Base-by-base conservation (phyloP, 306 rosid genomes). In the Arachis hypogaea region DNA sequence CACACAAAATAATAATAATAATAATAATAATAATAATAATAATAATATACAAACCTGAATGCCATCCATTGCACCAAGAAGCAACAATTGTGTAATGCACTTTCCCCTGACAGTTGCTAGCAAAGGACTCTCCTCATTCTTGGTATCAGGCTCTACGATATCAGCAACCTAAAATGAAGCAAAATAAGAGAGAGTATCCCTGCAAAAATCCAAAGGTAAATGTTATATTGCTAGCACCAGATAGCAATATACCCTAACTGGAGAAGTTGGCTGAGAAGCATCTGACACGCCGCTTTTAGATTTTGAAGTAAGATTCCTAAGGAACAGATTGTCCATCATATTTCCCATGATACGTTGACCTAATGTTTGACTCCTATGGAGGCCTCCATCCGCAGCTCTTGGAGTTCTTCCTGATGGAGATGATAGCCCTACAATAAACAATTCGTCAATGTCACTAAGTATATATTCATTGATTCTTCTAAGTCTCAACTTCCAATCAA, bases 281-380 rank as follows among this genome's bases (percentile, higher is more conserved):
- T 90, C 98, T 33, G 92, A 77, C 57, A 76, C 30, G 51, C 11
- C 85, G 79, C 44, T 66, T 86, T 87, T 92, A 41, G 99, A 74
- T 80, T 88, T 95, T 47, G 97, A 85, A 60, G 98, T 83, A 69
- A 85, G 92, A 92, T 86, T 95, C 82, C 99, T 84, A 73, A 88
- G 92, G 61, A 95, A 90, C 78, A 95, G 77, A 85, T 95, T 95
- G 33, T 87, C 99, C 98, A 90, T 87, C 95, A 89, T 74, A 82
- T 90, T 90, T 71, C 96, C 96, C 93, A 95, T 92, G 43, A 95
- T 87, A 64, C 99, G 88, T 81, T 95, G 98, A 79, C 99, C 98
- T 29, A 95, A 80, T 72, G 99, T 95, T 80, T 88, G 99, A 82
- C 28, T 95, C 63, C 85, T 93, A 72, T 85, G 90, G 71, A 92